phyloP scores from a whole-genome alignment of 495 filamentous ascomycete genomes.

The Hypoxylon lienhwacheense region DNA sequence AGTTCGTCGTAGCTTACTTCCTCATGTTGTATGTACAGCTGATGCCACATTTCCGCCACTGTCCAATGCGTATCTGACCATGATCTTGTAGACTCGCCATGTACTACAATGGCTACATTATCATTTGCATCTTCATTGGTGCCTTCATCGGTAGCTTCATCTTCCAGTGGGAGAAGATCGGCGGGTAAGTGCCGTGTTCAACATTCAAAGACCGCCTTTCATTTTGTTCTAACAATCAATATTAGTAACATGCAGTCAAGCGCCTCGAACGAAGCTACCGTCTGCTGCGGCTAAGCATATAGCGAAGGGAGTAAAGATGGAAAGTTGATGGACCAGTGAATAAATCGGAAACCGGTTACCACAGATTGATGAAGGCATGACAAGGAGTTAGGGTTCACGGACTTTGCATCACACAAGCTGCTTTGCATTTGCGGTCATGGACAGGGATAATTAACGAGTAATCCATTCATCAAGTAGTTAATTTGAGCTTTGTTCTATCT shows the following conservation, averaged over 20 bases:
- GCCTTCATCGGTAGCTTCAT: constrained; percentile 61
- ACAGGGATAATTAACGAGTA: too few species aligned
- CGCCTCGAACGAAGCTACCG: constrained; percentile 14
- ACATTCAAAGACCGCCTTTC: background rate
- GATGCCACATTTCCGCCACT: background rate
- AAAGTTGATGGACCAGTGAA: background rate
- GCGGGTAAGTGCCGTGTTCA: constrained; percentile 10
- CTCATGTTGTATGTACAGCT: constrained; percentile 57
- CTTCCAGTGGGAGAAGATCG: constrained; percentile 60
- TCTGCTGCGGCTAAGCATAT: constrained; percentile 22
- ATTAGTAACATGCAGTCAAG: constrained; percentile 11
- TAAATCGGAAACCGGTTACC: too few species aligned
- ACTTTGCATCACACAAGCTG: background rate
- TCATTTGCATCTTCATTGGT: constrained; percentile 39
- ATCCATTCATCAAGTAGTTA: background rate
- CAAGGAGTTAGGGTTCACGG: too few species aligned
- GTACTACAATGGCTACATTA: constrained; percentile 27
- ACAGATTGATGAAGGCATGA: background rate
- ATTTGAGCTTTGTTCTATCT: too few species aligned
- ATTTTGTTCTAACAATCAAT: constrained; percentile 4
- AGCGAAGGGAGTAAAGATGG: background rate
- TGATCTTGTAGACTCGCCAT: constrained; percentile 12
- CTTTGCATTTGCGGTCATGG: too few species aligned
- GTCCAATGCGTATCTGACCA: background rate
- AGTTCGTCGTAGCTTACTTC: constrained; percentile 75